Evolutionary conservation across 2,329 filamentous ascomycete species (phyloP), one percentile per base, ranked within the genome.

Genomic region (Exophiala calicioides): DNA sequence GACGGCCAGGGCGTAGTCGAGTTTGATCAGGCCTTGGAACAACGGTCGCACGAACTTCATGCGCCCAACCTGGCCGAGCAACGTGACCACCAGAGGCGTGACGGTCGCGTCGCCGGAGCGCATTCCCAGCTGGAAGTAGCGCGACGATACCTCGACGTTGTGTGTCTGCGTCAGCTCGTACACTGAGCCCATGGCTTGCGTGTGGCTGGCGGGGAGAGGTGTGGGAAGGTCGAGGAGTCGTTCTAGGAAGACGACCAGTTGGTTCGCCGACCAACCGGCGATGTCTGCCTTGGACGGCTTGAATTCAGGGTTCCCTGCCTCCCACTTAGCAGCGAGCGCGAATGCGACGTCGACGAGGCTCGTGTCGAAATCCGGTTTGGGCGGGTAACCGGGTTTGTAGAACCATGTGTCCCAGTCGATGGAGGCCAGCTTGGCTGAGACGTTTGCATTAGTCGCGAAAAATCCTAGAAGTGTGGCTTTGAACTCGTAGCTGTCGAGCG

Each of bases 11-110:
- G 82, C 72, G 35, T 81, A 75, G 69, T 96, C 85, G 29, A 87
- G 80, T 65, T 83, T 82, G 61, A 85, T 84, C 57, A 98, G 71
- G 38, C 81, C 78, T 52, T 85, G 79, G 71, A 85, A 74, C 53
- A 97, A 70, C 16, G 91, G 89, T 36, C 91, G 77, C 49, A 97
- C 91, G 68, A 91, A 97, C 78, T 97, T 97, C 93, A 98, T 97
- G 47, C 93, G 77, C 9, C 93, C 93, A 18, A 96, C 90, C 41
- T 78, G 77, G 23, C 88, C 87, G 29, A 97, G 74, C 44, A 96
- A 73, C 48, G 87, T 80, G 1, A 85, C 82, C 0, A 88, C 81
- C 1, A 84, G 84, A 50, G 80, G 65, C 60, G 91, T 88, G 27
- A 86, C 80, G 47, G 75, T 79, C 40, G 77, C 68, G 59, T 90